phyloP scores from a whole-genome alignment of 352 stramenopile genomes.

The Saprolegnia parasitica region DNA sequence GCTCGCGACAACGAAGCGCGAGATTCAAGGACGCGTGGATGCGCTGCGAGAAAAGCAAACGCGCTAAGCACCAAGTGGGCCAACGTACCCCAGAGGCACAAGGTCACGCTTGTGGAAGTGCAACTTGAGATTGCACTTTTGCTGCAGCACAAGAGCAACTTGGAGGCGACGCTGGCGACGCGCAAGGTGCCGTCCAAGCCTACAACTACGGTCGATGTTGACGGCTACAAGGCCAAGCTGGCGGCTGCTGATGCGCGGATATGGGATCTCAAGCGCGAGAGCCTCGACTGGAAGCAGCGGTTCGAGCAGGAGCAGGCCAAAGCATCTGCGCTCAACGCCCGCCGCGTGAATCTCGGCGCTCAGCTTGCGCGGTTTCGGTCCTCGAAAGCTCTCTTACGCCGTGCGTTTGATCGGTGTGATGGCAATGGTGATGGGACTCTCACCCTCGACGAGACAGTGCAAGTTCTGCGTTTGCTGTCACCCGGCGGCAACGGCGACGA shows the following conservation, averaged over 20 bases:
- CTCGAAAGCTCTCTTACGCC: conserved; percentile 9
- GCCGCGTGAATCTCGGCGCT: background rate
- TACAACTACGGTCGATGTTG: background rate
- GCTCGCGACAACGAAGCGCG: background rate
- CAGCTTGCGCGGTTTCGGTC: conserved; percentile 11
- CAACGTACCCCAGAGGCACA: background rate
- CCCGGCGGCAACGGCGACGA: background rate
- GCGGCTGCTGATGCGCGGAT: conserved; percentile 6
- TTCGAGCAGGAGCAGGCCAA: conserved; percentile 23
- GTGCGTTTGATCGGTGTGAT: conserved; percentile 21
- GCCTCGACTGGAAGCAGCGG: conserved; percentile 18
- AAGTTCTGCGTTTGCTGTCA: conserved; percentile 8
- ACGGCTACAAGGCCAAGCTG: conserved; percentile 8
- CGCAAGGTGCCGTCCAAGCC: background rate
- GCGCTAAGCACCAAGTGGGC: background rate
- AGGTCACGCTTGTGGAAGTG: background rate
- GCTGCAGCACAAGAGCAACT: background rate
- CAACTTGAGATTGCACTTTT: conserved; percentile 17
- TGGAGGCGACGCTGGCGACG: background rate
- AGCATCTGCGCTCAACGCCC: background rate
- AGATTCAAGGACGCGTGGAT: conserved; percentile 11
- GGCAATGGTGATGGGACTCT: background rate
- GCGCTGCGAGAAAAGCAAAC: background rate
- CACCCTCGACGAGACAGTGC: conserved; percentile 23
- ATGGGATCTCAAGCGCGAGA: conserved; percentile 18